These are phyloP conservation scores for Chenopodium album DNA, from an alignment of 148 eudicot species.

Conservation along the genomic window DNA sequence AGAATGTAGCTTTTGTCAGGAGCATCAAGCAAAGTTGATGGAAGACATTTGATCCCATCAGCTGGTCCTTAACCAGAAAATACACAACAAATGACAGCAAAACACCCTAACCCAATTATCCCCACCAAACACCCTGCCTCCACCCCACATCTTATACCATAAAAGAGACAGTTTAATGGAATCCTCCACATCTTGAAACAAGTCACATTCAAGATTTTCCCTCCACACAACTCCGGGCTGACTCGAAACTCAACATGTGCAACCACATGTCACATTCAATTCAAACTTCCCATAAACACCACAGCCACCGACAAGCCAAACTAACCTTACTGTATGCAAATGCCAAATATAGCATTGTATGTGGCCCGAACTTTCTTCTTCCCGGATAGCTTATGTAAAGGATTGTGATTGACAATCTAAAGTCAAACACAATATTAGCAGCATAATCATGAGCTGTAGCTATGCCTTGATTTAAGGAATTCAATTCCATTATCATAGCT, in stretches of 20 bases:
- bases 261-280: conserved; percentile 10
- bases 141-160: not conserved
- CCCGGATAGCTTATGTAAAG: no score
- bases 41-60: conserved; percentile 7
- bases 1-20: not conserved
- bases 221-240: not conserved
- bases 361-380: no score
- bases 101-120: not conserved
- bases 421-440: no score
- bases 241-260: not conserved
- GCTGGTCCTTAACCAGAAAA: not conserved
- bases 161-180: conserved; percentile 1
- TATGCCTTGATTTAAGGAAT: no score
- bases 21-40: conserved; percentile 14
- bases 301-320: not conserved
- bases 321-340: not conserved
- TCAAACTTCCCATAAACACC: not conserved
- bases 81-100: not conserved
- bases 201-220: conserved; percentile 3
- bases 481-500: no score
- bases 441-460: no score
- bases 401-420: no score
- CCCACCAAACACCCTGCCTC: conserved; percentile 3
- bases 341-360: not conserved
- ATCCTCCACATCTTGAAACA: conserved; percentile 1